Evolutionary conservation across 2,329 filamentous ascomycete species (phyloP), one percentile per base, ranked within the genome.

Genomic region (Plenodomus biglobosus): DNA sequence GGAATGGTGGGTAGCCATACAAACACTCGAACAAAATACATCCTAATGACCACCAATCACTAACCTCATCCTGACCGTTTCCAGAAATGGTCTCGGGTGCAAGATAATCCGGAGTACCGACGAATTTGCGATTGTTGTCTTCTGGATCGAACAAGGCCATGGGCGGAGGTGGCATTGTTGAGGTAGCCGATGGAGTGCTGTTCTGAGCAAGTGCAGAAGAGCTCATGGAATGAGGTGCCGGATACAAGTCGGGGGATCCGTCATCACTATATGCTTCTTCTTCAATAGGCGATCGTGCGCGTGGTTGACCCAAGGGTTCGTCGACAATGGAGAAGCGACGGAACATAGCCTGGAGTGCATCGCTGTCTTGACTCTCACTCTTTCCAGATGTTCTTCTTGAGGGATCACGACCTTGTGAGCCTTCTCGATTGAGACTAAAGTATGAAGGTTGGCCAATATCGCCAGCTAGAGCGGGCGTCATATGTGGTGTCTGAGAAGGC

Each of bases 21-120:
- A 99, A 76, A 58, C 96, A 96, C 65, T 99, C 94, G 64, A 96
- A 99, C 72, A 97, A 77, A 61, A 99, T 97, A 70, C 95, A 99
- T 1, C 94, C 94, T n/a, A 99, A 81, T 18, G 94, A 97, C 94
- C 94, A 99, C 94, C 94, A 99, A 84, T 99, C 94, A 68, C 94
- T 97, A 59, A 92, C 94, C 71, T 97, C 92, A 65, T 99, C 94
- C 71, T 99, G 94, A 1, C 92, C 91, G 58, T 91, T 85, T 41
- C 95, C 94, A 57, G 90, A 92, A 66, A 99, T 95, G 0, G 95
- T 99, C 69, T 99, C 95, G 0, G 94, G 94, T 0, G 94, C 94
- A 13, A 99, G 81, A 68, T 99, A 99, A 71, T 99, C 94, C 0
- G 94, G 94, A 0, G 94, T 99, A 24, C 94, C 94, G 8, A 99